A percentile compares a stretch with the other conserved stretches of the same genome.
phyloP scores from a whole-genome alignment of 306 rosid species.

The Spatholobus suberectus region DNA sequence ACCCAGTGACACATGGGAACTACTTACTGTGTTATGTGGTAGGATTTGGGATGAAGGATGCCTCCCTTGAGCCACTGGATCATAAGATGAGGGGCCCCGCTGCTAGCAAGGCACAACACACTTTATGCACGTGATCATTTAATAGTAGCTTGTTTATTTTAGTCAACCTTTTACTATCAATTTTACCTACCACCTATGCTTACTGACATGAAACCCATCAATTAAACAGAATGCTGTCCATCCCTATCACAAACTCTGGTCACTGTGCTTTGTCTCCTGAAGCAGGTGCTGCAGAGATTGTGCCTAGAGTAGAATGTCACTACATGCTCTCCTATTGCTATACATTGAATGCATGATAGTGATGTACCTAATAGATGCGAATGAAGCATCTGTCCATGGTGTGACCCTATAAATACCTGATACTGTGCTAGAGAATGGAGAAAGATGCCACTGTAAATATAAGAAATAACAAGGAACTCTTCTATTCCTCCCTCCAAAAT shows the following conservation, averaged over 20 bases:
- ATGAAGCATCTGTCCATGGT: constrained; percentile 4
- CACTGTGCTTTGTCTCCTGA: neutral
- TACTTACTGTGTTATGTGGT: neutral
- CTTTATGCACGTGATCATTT: neutral
- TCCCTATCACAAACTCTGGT: constrained; percentile 14
- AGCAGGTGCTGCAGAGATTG: neutral
- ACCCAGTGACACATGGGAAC: neutral
- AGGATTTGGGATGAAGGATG: constrained; percentile 4
- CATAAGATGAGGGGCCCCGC: neutral
- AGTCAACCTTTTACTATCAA: neutral
- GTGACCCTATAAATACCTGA: neutral
- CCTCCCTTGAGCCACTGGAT: neutral
- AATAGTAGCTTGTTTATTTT: neutral
- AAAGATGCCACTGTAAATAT: neutral
- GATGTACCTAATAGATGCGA: neutral
- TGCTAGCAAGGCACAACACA: neutral
- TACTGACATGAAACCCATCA: neutral
- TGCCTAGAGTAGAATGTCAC: neutral
- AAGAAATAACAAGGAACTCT: neutral
- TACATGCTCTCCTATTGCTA: neutral
- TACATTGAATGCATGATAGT: constrained; percentile 1
- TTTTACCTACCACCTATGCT: neutral
- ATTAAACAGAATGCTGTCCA: neutral
- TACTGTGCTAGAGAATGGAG: neutral
- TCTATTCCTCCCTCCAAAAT: constrained; percentile 11